These are phyloP conservation scores for Geoglossum glabrum DNA, from an alignment of 495 filamentous ascomycete species.

Conservation along the genomic window DNA sequence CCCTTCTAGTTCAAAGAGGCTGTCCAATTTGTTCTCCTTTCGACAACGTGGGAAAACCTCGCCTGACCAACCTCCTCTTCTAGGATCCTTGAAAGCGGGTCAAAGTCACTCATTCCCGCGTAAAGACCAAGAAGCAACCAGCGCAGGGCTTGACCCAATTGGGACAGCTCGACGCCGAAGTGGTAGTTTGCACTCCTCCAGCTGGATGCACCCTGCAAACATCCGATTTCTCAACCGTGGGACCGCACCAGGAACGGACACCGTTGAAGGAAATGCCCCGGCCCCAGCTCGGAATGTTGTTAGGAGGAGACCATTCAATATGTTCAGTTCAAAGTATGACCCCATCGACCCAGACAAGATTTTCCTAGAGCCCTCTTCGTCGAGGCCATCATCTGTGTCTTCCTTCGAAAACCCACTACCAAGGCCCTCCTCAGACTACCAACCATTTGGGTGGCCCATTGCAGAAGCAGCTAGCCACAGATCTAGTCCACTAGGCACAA, in stretches of 20 bases:
- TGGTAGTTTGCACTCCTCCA: slow-evolving; percentile 30
- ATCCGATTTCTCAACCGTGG: slow-evolving; percentile 27
- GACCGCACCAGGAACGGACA: neutral
- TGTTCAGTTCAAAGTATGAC: slow-evolving; percentile 39
- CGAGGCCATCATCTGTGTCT: slow-evolving; percentile 57
- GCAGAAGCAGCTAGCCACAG: neutral
- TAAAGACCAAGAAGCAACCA: slow-evolving; percentile 28
- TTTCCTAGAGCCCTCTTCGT: slow-evolving; percentile 41
- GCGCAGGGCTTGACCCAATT: slow-evolving; percentile 38
- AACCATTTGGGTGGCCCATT: slow-evolving; percentile 41
- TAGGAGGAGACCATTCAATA: slow-evolving; percentile 25
- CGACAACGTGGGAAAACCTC: slow-evolving; percentile 50
- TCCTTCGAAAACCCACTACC: slow-evolving; percentile 54
- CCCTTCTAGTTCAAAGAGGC: slow-evolving; percentile 20
- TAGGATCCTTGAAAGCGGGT: slow-evolving; percentile 52
- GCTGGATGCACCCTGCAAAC: slow-evolving; percentile 37
- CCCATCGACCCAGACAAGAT: slow-evolving; percentile 33
- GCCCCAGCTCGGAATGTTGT: neutral
- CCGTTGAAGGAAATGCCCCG: slow-evolving; percentile 1
- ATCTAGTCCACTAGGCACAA: slow-evolving; percentile 25
- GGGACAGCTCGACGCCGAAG: slow-evolving; percentile 41
- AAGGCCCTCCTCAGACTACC: slow-evolving; percentile 61
- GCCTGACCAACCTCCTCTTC: slow-evolving; percentile 44
- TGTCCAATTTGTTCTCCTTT: slow-evolving; percentile 37
- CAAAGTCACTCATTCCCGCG: slow-evolving; percentile 74